Base-by-base conservation (phyloP, 2,329 filamentous ascomycete species). In the Magnaporthiopsis rhizophila region DNA sequence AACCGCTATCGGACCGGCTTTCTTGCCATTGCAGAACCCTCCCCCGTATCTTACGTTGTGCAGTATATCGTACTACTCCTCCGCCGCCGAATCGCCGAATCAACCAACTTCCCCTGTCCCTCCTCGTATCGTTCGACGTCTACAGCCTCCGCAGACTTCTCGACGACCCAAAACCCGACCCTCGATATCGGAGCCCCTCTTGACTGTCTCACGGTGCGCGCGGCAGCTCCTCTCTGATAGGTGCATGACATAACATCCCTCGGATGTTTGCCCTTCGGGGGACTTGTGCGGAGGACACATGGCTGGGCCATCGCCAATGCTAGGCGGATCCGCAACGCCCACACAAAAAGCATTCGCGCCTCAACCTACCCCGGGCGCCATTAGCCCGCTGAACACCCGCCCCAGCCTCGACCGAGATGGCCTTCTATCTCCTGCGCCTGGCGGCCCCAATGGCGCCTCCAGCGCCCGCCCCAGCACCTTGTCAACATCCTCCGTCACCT, bases 401-500 rank as follows among this genome's bases (percentile, higher is more conserved):
- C 65, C 80, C 34, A 85, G 83, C 69, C 74, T 86, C 69, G 86
- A 88, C 65, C 83, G 84, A 68, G 74, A 74, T 72, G 74, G 69
- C 65, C 79, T 86, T 56, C 84, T 73, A 71, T 72, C 69, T 65
- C 79, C 86, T 57, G 84, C 85, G 68, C 81, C 79, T 26, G 74
- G 45, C 61, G 61, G 26, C 30, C 69, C 77, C 66, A 81, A 80
- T 74, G 79, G 78, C 67, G 73, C 72, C 60, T 69, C 72, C 58
- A 67, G 70, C 36, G 57, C 58, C 45, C 64, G 65, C 62, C 81
- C 84, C 66, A 83, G 36, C 62, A 59, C 80, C 67, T 70, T 82
- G 21, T 80, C 83, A 34, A 77, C 81, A 38, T 84, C 84, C 3
- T 77, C 75, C 72, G 81, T 86, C 70, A 88, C 86, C 64, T 89